Evolutionary conservation across 2,329 filamentous ascomycete species (phyloP), one percentile per base, ranked within the genome.

Genomic region (Elsinoe australis): DNA sequence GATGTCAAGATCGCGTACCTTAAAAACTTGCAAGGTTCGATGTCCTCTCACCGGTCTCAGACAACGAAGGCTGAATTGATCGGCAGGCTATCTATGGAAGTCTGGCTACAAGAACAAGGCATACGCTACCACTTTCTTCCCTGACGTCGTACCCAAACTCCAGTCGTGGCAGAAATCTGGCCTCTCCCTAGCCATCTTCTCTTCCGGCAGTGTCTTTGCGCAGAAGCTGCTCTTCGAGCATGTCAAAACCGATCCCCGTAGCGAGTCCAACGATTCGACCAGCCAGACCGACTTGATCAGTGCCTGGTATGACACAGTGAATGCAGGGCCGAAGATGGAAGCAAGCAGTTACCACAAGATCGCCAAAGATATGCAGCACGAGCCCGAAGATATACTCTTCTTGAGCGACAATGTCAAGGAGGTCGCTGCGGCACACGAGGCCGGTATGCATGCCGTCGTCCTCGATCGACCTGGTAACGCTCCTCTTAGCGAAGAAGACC

Each of bases 171-270:
- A 74, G 48, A 61, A 70, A 22, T 75, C 74, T 19, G 69, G 78
- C 52, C 70, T 70, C 51, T 73, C 57, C 7, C 59, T 89, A 54
- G 78, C 84, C 57, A 89, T 92, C 60, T 92, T 89, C 68, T 88
- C 83, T 3, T 88, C 83, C 9, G 86, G 86, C 24, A 88, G 83
- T 17, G 82, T 90, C 4, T 74, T 82, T 15, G 86, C 86, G 10
- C 86, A 92, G 71, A 86, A 87, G 67, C 71, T 90, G 52, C 74
- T 90, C 53, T 90, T 90, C 65, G 72, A 74, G 52, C 79, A 88
- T 58, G 67, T 72, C 22, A 49, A 58, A 14, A 38, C 50, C 24
- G 38, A 33, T 42, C 36, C 35, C 14, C 28, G 44, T 39, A 51
- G 33, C 14, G 31, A 49, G 60, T 81, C 78, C 33, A 64, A 64